phyloP scores from a whole-genome alignment of 2,329 filamentous ascomycete species.

The Fusarium sp. region DNA sequence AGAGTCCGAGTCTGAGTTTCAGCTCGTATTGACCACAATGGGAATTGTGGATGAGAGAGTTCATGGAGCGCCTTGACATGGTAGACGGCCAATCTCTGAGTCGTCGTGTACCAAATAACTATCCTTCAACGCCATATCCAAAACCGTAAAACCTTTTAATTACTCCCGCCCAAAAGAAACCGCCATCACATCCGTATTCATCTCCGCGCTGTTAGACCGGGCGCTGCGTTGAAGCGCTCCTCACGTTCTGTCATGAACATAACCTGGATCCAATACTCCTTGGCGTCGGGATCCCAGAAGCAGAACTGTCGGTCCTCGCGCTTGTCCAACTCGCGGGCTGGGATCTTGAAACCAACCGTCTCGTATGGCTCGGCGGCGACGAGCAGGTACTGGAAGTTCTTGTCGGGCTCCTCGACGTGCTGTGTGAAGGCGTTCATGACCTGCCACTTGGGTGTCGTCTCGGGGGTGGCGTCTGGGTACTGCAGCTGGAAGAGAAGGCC shows the following conservation, averaged over 20 bases:
- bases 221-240: constrained; percentile 78
- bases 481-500: constrained; percentile 95
- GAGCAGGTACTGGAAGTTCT: constrained; percentile 91
- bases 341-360: constrained; percentile 95
- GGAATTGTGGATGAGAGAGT: not conserved
- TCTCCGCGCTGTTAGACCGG: constrained; percentile 62
- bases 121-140: constrained; percentile 31
- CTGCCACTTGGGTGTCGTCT: constrained; percentile 80
- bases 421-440: constrained; percentile 99
- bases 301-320: constrained; percentile 87
- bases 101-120: constrained; percentile 1
- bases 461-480: constrained; percentile 86
- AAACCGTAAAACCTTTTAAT: constrained; percentile 16
- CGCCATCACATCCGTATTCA: constrained; percentile 40
- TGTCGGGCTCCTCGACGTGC: constrained; percentile 92
- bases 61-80: not conserved
- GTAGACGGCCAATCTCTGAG: not conserved
- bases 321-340: constrained; percentile 90
- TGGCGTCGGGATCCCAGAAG: constrained; percentile 94
- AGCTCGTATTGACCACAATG: not conserved
- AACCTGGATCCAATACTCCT: constrained; percentile 97
- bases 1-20: not conserved
- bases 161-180: not conserved
- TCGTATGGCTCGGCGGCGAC: constrained; percentile 98
- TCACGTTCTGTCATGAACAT: constrained; percentile 99